phyloP scores from a whole-genome alignment of 176 grass and related monocot genomes.

The bread wheat (Triticum aestivum) region DNA sequence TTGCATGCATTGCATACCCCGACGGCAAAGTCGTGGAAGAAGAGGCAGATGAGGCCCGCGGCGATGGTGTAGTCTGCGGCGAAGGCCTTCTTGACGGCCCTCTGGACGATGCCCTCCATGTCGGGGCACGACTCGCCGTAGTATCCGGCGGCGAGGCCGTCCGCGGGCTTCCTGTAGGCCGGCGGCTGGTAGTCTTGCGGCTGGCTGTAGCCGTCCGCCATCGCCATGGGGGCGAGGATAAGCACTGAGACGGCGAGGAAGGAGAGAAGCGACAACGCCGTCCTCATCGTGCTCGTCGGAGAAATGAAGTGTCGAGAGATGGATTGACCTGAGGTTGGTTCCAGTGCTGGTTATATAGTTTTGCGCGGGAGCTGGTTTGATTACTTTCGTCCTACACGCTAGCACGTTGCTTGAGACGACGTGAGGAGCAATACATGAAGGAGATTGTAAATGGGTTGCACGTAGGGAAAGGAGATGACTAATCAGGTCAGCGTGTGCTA shows the following conservation, averaged over 20 bases:
- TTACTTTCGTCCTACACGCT: background rate
- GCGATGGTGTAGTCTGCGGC: conserved; percentile 40
- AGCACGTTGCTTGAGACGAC: conserved; percentile 26
- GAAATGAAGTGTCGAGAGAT: background rate
- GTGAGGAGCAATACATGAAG: conserved; percentile 28
- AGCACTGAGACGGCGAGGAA: conserved; percentile 20
- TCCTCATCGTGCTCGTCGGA: conserved; percentile 34
- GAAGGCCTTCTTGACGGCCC: conserved; percentile 41
- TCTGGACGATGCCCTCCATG: conserved; percentile 53
- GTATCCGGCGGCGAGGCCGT: conserved; percentile 16
- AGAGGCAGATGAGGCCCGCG: conserved; percentile 56
- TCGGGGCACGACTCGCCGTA: conserved; percentile 49
- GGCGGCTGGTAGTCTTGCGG: background rate
- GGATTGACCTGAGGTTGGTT: conserved; percentile 11
- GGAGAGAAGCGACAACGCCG: background rate
- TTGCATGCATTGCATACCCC: conserved; percentile 30
- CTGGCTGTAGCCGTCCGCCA: background rate
- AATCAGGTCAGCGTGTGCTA: background rate
- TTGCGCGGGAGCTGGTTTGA: background rate
- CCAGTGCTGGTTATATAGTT: conserved; percentile 11
- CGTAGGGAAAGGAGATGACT: background rate
- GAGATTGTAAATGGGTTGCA: conserved; percentile 22
- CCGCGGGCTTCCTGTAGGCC: conserved; percentile 17
- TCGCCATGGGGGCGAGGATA: conserved; percentile 7
- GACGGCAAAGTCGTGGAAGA: conserved; percentile 68